Base-by-base conservation (phyloP, 177 flowering plant species). In the Vitis hybrid region DNA sequence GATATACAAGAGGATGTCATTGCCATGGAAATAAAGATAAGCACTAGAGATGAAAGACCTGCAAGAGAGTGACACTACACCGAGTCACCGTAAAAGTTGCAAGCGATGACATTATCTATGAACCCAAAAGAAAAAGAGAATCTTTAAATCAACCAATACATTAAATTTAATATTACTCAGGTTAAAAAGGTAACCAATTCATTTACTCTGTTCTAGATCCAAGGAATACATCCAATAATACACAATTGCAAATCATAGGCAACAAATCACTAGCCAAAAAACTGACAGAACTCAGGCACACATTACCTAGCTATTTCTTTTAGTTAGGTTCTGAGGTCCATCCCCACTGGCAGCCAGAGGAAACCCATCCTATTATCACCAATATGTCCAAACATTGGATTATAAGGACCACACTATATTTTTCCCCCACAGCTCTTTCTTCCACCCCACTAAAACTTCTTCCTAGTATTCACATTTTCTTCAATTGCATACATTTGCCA, bases 401-500 rank as follows among this genome's bases (percentile, higher is more conserved):
- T 60, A 24, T 38, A 11, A 17, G 28, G 55, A 15, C 28, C 19
- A 47, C 3, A 18, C 65, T 62, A 33, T 19, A 33, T 17, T 9
- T 24, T 13, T 19, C 11, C 51, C 18, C 18, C 61, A 38, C 22
- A 19, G 31, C 60, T 14, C 5, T 47, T 19, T 0, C 10, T 18
- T 5, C 15, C 31, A 31, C 10, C 44, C 55, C 24, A 14, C 17
- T 10, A 65, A 55, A 56, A 65, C 65, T 13, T 51, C 12, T 51
- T 57, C 74, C 75, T 66, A 65, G 56, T 75, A 75, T 79, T 66
- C 79, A 79, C 79, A 72, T 15, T 59, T 11, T 65, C 70, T 14
- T 10, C 74, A 15, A 33, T 57, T 24, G 19, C 14, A 64, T 19
- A n/a, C 7, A 52, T 50, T 18, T 24, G 18, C 20, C 56, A 31